Conservation (phyloP, 495 filamentous ascomycete species). For the Hypoxylon subgilvum region DNA sequence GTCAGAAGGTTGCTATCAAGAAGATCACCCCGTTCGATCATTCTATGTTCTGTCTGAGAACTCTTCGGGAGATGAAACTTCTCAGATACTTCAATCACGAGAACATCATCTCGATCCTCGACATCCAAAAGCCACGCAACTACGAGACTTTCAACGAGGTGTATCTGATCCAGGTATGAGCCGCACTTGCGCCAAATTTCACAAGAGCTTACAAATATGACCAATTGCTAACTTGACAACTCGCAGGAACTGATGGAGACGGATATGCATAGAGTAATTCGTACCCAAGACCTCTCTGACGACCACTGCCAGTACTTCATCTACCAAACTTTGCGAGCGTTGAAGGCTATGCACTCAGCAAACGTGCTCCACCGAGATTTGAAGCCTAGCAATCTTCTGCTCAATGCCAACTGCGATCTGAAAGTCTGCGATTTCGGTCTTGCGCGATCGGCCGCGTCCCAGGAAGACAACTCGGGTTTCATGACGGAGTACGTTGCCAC, state of each 20-base stretch:
- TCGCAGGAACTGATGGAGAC: conserved; percentile 97
- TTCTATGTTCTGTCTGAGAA: conserved; percentile 98
- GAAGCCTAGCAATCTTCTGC: conserved; percentile 93
- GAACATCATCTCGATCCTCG: conserved; percentile 99
- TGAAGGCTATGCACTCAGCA: conserved; percentile 99
- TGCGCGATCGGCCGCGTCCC: conserved; percentile 88
- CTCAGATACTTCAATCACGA: conserved; percentile 99
- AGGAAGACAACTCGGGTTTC: conserved; percentile 98
- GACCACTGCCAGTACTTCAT: conserved; percentile 99
- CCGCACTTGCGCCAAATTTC: background rate
- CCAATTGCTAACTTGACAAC: conserved; percentile 19
- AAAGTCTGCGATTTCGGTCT: conserved; percentile 99
- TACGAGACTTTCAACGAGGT: conserved; percentile 98
- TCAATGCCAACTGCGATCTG: conserved; percentile 98
- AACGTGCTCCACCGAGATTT: conserved; percentile 98
- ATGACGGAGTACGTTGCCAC: conserved; percentile 99
- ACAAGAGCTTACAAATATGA: too few relatives aligned
- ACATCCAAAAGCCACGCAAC: conserved; percentile 96
- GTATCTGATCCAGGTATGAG: conserved; percentile 91
- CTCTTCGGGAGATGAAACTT: conserved; percentile 98
- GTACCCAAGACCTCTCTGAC: conserved; percentile 96
- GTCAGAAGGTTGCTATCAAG: conserved; percentile 99
- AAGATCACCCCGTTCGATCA: conserved; percentile 99
- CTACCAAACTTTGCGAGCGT: conserved; percentile 96
- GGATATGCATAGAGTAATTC: conserved; percentile 99